Evolutionary conservation across 2,329 filamentous ascomycete genomes (phyloP), one percentile per base, ranked within the genome.

Genomic region (Aspergillus sojae): DNA sequence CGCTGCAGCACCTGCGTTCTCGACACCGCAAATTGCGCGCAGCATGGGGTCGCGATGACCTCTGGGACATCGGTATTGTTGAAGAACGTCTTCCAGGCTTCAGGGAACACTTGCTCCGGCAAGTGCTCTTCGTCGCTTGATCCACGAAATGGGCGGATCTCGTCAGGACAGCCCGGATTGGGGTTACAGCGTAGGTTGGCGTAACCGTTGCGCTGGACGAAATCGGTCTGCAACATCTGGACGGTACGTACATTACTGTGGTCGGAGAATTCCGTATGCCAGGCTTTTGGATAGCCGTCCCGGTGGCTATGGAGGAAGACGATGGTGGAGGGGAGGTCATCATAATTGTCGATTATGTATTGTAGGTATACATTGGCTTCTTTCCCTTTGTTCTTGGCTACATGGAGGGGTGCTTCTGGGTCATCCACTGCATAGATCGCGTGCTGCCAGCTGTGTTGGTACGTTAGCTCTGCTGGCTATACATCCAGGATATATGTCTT

Each of bases 21-120:
- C 3, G 85, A 84, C 12, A 89, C 84, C 0, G 84, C 88, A 65
- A 90, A 90, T 74, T 90, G 88, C 19, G 86, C 85, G 74, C 87
- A 89, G 72, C 87, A 89, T n/a, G 85, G 80, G 5, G 83, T 82
- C 1, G 82, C 85, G 7, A 89, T 79, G 3, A 80, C 68, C 2
- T 80, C 75, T 0, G 86, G 85, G 0, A 86, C 75, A 26, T 76
- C 30, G 2, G 72, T 75, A 21, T 67, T 72, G 26, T 75, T 75
- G 55, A 75, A 74, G 3, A 75, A 69, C 4, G 58, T 58, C 32
- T 70, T 68, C 41, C 78, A 71, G 5, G 68, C 71, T 16, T 71
- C 71, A 4, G 75, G 73, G 41, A 75, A 73, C 2, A 67, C 68
- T 5, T 70, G 65, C 39, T 75, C 74, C 0, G 72, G 67, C 0